Percentiles rank a stretch among this genome's conserved stretches.
phyloP scores from a whole-genome alignment of 768 basidiomycete species.

The Trametes meyenii region DNA sequence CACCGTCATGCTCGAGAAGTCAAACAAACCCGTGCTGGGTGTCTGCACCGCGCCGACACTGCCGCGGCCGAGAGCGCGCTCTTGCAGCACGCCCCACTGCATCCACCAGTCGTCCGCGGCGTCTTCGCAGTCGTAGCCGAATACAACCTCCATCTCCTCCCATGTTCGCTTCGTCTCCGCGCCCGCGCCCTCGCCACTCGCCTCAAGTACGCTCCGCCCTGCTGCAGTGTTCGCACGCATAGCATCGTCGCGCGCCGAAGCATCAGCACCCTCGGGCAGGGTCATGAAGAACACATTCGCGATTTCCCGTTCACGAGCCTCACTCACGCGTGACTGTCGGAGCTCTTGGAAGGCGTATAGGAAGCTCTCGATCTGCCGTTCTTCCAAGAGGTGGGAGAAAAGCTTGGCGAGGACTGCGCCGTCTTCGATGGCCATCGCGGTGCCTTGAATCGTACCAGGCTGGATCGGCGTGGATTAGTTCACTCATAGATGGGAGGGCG shows the following conservation, averaged over 20 bases:
- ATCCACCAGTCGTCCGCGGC: constrained; percentile 42
- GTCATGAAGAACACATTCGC: constrained; percentile 24
- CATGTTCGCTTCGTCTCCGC: constrained; percentile 25
- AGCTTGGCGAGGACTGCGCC: constrained; percentile 43
- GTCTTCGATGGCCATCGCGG: constrained; percentile 43
- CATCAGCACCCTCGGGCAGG: constrained; percentile 24
- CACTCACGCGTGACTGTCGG: constrained; percentile 34
- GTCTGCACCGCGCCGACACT: neutral
- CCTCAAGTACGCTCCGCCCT: constrained; percentile 27
- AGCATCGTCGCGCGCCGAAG: constrained; percentile 26
- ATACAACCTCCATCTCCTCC: constrained; percentile 35
- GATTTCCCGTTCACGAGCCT: constrained; percentile 28
- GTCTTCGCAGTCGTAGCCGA: constrained; percentile 40
- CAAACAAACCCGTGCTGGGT: neutral
- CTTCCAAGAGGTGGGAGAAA: constrained; percentile 37
- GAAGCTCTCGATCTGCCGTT: constrained; percentile 36
- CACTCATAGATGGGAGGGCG: too few relatives aligned
- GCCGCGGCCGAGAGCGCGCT: constrained; percentile 19
- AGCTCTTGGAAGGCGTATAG: constrained; percentile 40
- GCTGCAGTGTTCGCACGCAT: constrained; percentile 28
- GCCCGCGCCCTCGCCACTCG: constrained; percentile 17
- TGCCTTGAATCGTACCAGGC: constrained; percentile 38
- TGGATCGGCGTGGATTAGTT: constrained; percentile 7
- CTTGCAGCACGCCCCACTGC: constrained; percentile 35
- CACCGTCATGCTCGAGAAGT: constrained; percentile 14